phyloP scores from a whole-genome alignment of 805 yeast species.

The Millerozyma miso region DNA sequence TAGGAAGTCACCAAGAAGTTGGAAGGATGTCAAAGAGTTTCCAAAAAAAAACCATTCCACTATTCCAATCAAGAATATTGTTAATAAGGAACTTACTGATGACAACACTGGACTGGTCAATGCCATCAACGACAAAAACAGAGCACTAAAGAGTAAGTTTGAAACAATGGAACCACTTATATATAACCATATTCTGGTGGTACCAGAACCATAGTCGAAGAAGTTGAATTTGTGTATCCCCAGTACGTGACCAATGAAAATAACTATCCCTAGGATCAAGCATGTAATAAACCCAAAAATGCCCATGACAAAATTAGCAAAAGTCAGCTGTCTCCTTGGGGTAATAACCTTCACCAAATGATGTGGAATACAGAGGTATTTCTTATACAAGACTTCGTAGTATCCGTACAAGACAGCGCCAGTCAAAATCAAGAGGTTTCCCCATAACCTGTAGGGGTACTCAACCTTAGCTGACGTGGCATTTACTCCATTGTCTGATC shows the following conservation, averaged over 20 bases:
- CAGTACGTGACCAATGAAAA: constrained; percentile 46
- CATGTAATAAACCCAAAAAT: constrained; percentile 59
- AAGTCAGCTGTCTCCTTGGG: constrained; percentile 68
- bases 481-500: constrained; percentile 21
- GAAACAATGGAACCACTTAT: constrained; percentile 53
- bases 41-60: constrained; percentile 71
- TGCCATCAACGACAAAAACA: constrained; percentile 74
- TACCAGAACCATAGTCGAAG: constrained; percentile 41
- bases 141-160: constrained; percentile 65
- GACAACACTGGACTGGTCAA: constrained; percentile 83
- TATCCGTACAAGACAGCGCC: constrained; percentile 80
- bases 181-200: constrained; percentile 38
- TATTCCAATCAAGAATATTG: constrained; percentile 75
- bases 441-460: constrained; percentile 60
- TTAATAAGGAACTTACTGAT: constrained; percentile 61
- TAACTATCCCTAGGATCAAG: constrained; percentile 42
- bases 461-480: constrained; percentile 11
- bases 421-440: constrained; percentile 63
- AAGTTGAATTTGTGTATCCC: constrained; percentile 58
- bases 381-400: constrained; percentile 81
- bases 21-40: constrained; percentile 48
- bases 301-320: constrained; percentile 74
- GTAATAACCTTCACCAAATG: constrained; percentile 40
- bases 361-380: constrained; percentile 67
- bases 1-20: constrained; percentile 63